Conservation (phyloP, 2,329 filamentous ascomycete species). For the Phaeoacremonium minimum region DNA sequence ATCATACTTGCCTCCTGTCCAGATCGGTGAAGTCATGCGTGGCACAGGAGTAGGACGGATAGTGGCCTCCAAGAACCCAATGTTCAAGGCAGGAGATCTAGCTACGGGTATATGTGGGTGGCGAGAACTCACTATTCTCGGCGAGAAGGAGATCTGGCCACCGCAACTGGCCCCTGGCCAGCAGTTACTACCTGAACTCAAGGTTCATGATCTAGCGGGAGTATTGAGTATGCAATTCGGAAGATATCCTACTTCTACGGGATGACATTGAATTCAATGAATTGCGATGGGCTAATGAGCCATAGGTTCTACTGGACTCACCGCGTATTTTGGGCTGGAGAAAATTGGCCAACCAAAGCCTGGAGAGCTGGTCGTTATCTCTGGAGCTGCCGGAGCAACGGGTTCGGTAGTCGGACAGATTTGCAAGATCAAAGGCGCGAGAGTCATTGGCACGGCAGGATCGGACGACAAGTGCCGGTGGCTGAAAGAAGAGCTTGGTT, state of each 20-base stretch:
- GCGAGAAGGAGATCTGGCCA: slow-evolving; percentile 37
- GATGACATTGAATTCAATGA: too few species aligned
- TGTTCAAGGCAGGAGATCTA: slow-evolving; percentile 44
- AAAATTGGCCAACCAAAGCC: slow-evolving; percentile 57
- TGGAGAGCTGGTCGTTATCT: slow-evolving; percentile 64
- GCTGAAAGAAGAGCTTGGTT: slow-evolving; percentile 59
- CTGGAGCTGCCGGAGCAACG: slow-evolving; percentile 63
- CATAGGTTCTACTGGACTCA: slow-evolving; percentile 63
- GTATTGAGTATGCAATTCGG: slow-evolving; percentile 51
- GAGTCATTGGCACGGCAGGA: slow-evolving; percentile 52
- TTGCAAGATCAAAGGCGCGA: slow-evolving; percentile 56
- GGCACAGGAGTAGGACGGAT: slow-evolving; percentile 50
- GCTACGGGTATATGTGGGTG: slow-evolving; percentile 48
- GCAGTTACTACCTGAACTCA: slow-evolving; percentile 18
- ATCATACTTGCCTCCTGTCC: slow-evolving; percentile 56
- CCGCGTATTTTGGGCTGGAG: slow-evolving; percentile 63
- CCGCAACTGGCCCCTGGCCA: too few species aligned
- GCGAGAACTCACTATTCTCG: slow-evolving; percentile 52
- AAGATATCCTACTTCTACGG: too few species aligned
- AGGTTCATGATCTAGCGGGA: slow-evolving; percentile 46
- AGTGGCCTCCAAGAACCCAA: slow-evolving; percentile 38
- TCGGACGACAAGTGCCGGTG: slow-evolving; percentile 55
- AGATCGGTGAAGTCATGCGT: slow-evolving; percentile 57
- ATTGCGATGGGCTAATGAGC: too few species aligned
- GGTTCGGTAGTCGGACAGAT: slow-evolving; percentile 65